A percentile compares a stretch with the other conserved stretches of the same genome.
Evolutionary conservation across 345 rosid species (phyloP).

Genomic region (Gossypium mustelinum): DNA sequence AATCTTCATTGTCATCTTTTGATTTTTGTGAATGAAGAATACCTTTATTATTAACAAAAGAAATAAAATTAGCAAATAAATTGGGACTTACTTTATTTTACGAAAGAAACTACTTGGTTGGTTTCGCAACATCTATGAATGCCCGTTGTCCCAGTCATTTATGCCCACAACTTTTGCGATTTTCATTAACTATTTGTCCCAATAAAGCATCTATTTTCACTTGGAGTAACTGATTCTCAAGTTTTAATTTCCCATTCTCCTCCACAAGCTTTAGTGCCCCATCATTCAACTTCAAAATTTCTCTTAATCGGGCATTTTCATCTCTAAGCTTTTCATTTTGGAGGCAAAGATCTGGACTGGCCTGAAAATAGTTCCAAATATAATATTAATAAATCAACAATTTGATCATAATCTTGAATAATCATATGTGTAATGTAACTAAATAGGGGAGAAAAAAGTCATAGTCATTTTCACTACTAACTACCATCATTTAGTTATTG

Average conservation of each 20-base stretch:
- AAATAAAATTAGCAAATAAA: too few species aligned
- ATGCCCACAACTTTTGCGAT: background rate
- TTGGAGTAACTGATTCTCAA: background rate
- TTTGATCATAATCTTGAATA: background rate
- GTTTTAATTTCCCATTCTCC: background rate
- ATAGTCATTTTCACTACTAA: too few species aligned
- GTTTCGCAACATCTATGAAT: background rate
- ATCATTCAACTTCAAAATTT: background rate
- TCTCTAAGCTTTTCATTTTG: constrained; percentile 1
- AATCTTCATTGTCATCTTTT: too few species aligned
- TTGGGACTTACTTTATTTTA: too few species aligned
- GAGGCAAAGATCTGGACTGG: background rate
- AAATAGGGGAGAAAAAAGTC: background rate
- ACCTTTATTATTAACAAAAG: too few species aligned
- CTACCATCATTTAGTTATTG: too few species aligned
- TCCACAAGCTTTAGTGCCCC: background rate
- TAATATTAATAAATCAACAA: background rate
- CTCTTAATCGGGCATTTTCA: constrained; percentile 1
- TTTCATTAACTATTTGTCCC: constrained; percentile 5
- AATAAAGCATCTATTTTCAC: constrained; percentile 14
- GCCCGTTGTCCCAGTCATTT: background rate
- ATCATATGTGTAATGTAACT: background rate
- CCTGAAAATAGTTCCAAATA: background rate
- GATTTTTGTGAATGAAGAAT: too few species aligned
- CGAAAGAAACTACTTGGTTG: background rate